A percentile compares a stretch with the other conserved stretches of the same genome.
Evolutionary conservation across 2,329 filamentous ascomycete species (phyloP).

Genomic region (Cladosporium sp.): DNA sequence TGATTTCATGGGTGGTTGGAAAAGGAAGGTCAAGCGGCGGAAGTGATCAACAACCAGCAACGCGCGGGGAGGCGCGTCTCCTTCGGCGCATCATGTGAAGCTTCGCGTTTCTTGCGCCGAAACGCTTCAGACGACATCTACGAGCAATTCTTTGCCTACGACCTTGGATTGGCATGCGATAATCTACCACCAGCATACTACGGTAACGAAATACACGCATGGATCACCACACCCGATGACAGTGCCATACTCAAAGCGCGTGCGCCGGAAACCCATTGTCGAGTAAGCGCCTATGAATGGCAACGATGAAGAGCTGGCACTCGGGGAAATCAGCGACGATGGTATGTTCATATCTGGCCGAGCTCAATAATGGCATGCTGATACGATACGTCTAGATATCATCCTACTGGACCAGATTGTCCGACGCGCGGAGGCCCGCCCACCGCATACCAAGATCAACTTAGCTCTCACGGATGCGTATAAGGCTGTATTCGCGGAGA

Average conservation of each 20-base stretch:
- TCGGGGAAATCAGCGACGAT: constrained; percentile 36
- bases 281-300: constrained; percentile 27
- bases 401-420: constrained; percentile 72
- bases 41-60: background rate
- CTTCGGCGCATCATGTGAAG: background rate
- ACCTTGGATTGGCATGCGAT: background rate
- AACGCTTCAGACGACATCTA: background rate
- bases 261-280: constrained; percentile 25
- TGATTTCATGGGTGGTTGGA: constrained; percentile 1
- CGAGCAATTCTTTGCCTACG: background rate
- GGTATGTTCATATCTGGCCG: constrained; percentile 22
- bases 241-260: constrained; percentile 29
- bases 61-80: constrained; percentile 1
- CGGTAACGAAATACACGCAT: background rate
- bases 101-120: background rate
- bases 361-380: too few relatives aligned
- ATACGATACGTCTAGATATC: constrained; percentile 55
- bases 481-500: constrained; percentile 63
- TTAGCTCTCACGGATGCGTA: constrained; percentile 68
- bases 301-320: constrained; percentile 28
- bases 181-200: background rate
- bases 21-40: background rate
- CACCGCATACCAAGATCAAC: constrained; percentile 60
- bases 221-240: constrained; percentile 26
- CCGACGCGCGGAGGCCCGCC: constrained; percentile 53